Conservation (phyloP, 345 rosid species). For the Microthlaspi erraticum region DNA sequence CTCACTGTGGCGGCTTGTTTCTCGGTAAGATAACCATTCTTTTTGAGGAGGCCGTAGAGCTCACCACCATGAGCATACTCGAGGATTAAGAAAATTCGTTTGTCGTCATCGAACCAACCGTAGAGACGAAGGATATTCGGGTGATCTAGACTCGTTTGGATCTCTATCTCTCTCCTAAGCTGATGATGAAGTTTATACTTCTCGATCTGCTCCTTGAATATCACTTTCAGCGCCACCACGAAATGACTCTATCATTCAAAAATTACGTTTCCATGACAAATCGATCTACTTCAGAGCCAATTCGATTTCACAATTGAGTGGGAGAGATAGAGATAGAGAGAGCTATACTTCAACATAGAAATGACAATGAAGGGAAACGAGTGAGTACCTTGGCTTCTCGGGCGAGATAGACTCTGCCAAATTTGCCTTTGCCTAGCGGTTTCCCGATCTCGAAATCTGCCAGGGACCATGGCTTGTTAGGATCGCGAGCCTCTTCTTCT, state of each 20-base stretch:
- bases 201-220: constrained; percentile 89
- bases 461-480: constrained; percentile 60
- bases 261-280: constrained; percentile 15
- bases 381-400: constrained; percentile 67
- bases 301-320: background rate
- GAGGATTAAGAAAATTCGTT: constrained; percentile 83
- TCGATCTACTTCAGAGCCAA: background rate
- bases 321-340: background rate
- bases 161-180: constrained; percentile 90
- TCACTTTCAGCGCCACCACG: constrained; percentile 81
- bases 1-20: constrained; percentile 82
- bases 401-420: constrained; percentile 91
- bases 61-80: constrained; percentile 94
- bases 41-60: constrained; percentile 71
- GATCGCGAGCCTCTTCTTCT: constrained; percentile 10
- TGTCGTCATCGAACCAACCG: constrained; percentile 89
- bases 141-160: constrained; percentile 70
- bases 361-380: background rate
- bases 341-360: background rate
- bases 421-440: constrained; percentile 89
- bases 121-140: constrained; percentile 76
- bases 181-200: constrained; percentile 84
- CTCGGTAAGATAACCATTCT: constrained; percentile 67
- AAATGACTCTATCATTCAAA: constrained; percentile 17
- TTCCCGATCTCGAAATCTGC: constrained; percentile 86